These are phyloP conservation scores for Kwoniella shivajii DNA, from an alignment of 1,284 basidiomycete genomes.

Conservation along the genomic window DNA sequence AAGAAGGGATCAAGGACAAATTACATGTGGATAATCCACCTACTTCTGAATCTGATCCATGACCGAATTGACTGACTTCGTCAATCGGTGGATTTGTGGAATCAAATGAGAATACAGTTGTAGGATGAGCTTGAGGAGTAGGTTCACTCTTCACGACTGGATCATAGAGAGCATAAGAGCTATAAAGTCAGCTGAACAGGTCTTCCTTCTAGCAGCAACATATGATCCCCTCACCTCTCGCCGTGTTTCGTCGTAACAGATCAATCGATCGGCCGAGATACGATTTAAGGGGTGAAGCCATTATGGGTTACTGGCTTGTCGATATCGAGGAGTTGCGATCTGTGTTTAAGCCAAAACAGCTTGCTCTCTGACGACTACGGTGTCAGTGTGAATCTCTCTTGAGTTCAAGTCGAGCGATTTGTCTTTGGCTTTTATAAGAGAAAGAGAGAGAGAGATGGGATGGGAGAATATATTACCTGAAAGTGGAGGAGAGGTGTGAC, in stretches of 20 bases:
- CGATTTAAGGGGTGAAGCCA: constrained; percentile 33
- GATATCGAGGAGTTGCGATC: no score
- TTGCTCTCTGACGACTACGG: no score
- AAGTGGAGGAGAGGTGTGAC: neutral
- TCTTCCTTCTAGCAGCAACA: neutral
- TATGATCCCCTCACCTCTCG: constrained; percentile 29
- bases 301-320: constrained; percentile 2
- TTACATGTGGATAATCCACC: constrained; percentile 44
- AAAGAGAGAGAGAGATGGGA: no score
- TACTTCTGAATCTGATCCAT: constrained; percentile 49
- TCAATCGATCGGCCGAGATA: constrained; percentile 46
- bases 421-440: no score
- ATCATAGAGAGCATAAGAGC: neutral
- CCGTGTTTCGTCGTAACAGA: constrained; percentile 40
- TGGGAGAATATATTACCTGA: no score
- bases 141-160: constrained; percentile 43
- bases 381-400: no score
- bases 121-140: constrained; percentile 24
- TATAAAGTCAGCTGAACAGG: neutral
- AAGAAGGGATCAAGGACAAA: constrained; percentile 33
- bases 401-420: no score
- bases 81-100: constrained; percentile 21
- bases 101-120: constrained; percentile 41
- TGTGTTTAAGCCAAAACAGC: no score
- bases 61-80: constrained; percentile 28